Base-by-base conservation (phyloP, 2,329 filamentous ascomycete species). In the Aschersonia sp. region DNA sequence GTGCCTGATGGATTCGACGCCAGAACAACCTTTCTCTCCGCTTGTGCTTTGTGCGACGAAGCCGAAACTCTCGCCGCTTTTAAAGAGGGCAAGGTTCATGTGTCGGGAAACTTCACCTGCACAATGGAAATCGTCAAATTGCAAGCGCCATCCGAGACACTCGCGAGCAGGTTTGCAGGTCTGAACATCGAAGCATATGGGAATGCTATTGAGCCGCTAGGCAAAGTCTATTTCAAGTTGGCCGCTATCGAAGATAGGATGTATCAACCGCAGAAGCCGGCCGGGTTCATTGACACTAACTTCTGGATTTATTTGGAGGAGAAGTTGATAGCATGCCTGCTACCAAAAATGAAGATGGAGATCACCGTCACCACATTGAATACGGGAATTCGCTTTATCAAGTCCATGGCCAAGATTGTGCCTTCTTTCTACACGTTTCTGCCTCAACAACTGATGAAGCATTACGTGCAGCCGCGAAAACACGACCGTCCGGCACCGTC, bases 291-390 rank as follows among this genome's bases (percentile, higher is more conserved):
- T 1, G 56, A 52, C 6, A 50, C 55, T 2, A 51, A 48, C 0
- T 51, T 61, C 40, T 63, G 62, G 10, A 81, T 94, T 53, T 78
- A 84, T 57, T 58, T 95, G 4, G 88, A 95, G 51, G 73, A 78
- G 30, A 61, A 71, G 12, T 53, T 70, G 9, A 57, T 75, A 7
- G 53, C 47, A 4, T 67, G 76, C 48, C 76, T 84, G 57, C 74
- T 76, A 50, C 62, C 72, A 0, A 85, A 87, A 0, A 76, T 83
- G 70, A 84, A 81, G 60, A 55, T 85, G 35, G 68, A 72, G 30
- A 63, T 76, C 0, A 64, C 61, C 0, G 65, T 85, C 8, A 76
- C 71, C 53, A 67, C 78, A 49, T 62, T 85, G 30, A 73, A 73
- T 54, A 77, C 81, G 30, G 82, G 78, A 2, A 50, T 86, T 30